Percentiles rank a stretch among this genome's conserved stretches.
These are phyloP conservation scores for Sporothrix mexicana DNA, from an alignment of 2,329 filamentous ascomycete species.

Conservation along the genomic window DNA sequence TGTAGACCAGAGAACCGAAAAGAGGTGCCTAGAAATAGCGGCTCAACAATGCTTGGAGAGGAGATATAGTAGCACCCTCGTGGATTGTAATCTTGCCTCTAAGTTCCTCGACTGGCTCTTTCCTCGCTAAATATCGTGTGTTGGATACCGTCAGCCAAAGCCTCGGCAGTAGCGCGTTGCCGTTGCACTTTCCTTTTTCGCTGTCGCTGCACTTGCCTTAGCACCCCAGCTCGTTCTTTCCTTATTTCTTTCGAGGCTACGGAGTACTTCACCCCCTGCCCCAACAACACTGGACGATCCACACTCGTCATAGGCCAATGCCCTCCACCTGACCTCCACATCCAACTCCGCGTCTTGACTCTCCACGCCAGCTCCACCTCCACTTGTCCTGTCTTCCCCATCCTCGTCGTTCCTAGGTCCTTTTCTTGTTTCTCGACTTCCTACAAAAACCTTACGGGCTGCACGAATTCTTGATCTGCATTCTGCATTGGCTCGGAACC, in stretches of 20 bases:
- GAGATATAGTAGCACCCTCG: too few species aligned
- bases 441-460: not conserved
- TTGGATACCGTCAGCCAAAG: not conserved
- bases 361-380: slow-evolving; percentile 15
- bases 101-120: not conserved
- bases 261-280: not conserved
- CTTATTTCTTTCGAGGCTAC: slow-evolving; percentile 1
- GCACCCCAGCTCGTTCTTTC: not conserved
- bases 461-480: slow-evolving; percentile 16
- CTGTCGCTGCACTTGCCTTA: not conserved
- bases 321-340: slow-evolving; percentile 17
- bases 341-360: not conserved
- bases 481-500: not conserved
- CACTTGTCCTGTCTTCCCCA: slow-evolving; percentile 3
- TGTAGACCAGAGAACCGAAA: too few species aligned
- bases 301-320: not conserved
- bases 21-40: too few species aligned
- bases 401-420: not conserved
- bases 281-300: not conserved
- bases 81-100: not conserved
- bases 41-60: not conserved
- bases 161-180: slow-evolving; percentile 35
- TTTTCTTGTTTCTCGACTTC: not conserved
- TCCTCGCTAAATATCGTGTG: too few species aligned
- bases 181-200: not conserved